These are phyloP conservation scores for Naganishia randhawae DNA, from an alignment of 768 basidiomycete species.

Conservation along the genomic window DNA sequence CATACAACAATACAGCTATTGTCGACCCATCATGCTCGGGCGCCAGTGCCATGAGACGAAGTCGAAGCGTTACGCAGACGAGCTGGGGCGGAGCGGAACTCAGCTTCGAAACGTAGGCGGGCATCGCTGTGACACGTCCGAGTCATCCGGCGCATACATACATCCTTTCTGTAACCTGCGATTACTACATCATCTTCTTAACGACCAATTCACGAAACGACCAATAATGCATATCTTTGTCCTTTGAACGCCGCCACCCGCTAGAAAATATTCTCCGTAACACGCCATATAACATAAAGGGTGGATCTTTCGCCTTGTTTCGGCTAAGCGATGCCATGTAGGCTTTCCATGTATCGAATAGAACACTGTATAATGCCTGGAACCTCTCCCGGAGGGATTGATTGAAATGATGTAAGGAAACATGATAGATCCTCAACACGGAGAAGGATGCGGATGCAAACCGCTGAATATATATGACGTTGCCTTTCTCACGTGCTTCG, in stretches of 20 bases:
- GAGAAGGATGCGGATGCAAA: neutral
- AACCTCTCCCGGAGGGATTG: no score
- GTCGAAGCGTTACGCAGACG: constrained; percentile 15
- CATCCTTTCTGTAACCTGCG: neutral
- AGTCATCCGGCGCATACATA: neutral
- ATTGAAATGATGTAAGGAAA: no score
- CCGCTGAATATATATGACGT: neutral
- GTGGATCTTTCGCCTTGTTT: neutral
- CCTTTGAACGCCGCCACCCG: no score
- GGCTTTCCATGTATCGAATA: neutral
- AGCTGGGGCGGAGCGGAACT: constrained; percentile 29
- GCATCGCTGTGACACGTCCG: neutral
- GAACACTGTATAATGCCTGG: neutral
- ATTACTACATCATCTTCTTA: neutral
- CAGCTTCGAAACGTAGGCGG: constrained; percentile 8
- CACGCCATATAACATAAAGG: neutral
- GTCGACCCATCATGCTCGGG: constrained; percentile 21
- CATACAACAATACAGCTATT: constrained; percentile 4
- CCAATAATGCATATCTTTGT: neutral
- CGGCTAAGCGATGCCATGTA: neutral
- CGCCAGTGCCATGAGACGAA: constrained; percentile 15
- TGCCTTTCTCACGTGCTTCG: neutral
- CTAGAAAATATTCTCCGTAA: neutral
- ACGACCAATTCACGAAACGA: neutral
- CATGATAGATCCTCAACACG: neutral